Conservation (phyloP, 768 basidiomycete species). For the Lentinula sp. region DNA sequence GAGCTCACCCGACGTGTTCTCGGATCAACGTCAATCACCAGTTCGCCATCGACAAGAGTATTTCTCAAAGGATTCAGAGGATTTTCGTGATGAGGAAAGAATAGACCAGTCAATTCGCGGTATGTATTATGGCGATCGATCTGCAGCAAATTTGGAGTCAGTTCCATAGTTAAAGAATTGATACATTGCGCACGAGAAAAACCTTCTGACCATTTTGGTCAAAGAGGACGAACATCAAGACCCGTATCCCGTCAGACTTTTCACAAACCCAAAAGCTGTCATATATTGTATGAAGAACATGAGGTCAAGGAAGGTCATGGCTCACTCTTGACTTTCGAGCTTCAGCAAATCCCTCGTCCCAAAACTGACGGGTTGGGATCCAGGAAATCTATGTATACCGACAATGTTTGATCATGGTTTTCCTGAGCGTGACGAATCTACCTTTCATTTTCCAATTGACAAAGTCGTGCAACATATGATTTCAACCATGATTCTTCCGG, state of each 20-base stretch:
- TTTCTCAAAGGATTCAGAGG: constrained; percentile 62
- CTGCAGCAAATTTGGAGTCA: constrained; percentile 31
- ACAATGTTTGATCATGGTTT: constrained; percentile 2
- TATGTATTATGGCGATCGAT: constrained; percentile 94
- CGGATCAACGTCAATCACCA: constrained; percentile 87
- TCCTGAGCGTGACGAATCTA: constrained; percentile 21
- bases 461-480: constrained; percentile 54
- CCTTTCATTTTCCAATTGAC: constrained; percentile 61
- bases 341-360: constrained; percentile 58
- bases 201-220: constrained; percentile 50
- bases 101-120: constrained; percentile 67
- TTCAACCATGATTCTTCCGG: constrained; percentile 66
- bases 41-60: constrained; percentile 88
- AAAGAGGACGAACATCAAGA: constrained; percentile 75
- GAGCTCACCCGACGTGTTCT: constrained; percentile 56
- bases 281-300: not conserved
- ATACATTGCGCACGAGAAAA: constrained; percentile 59
- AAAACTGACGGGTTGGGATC: constrained; percentile 95
- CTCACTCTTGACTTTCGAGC: constrained; percentile 81
- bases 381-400: constrained; percentile 67
- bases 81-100: constrained; percentile 85
- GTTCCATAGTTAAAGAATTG: not conserved
- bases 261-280: constrained; percentile 97
- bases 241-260: constrained; percentile 94
- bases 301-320: constrained; percentile 7